Evolutionary conservation across 2,329 filamentous ascomycete genomes (phyloP).

Genomic region (Alternaria sp.): DNA sequence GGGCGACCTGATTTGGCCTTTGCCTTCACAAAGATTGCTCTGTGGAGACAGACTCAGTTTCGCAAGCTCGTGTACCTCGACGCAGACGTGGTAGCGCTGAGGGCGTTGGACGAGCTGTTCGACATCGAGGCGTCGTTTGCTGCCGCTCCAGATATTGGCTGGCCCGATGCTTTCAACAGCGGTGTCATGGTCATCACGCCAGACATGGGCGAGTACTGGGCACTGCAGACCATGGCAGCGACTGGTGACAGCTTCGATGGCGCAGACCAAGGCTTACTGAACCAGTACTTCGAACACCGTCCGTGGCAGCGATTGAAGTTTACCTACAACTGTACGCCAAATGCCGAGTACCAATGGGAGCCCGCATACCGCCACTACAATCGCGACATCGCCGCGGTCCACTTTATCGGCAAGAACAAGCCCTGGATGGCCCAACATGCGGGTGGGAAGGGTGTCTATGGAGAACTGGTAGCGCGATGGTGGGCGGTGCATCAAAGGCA

Average conservation of each 20-base stretch:
- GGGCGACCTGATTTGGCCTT: conserved; percentile 87
- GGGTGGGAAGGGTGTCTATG: conserved; percentile 69
- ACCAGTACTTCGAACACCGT: conserved; percentile 84
- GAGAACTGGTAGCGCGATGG: conserved; percentile 86
- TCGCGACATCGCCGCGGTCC: conserved; percentile 84
- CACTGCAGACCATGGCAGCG: conserved; percentile 81
- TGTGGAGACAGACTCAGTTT: conserved; percentile 92
- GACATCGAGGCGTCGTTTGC: conserved; percentile 66
- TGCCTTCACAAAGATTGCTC: conserved; percentile 93
- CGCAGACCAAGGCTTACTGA: conserved; percentile 92
- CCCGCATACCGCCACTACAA: conserved; percentile 94
- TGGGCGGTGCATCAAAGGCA: conserved; percentile 94
- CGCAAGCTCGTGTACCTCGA: conserved; percentile 94
- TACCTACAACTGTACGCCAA: conserved; percentile 96
- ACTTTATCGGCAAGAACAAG: conserved; percentile 93
- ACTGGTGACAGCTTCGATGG: conserved; percentile 94
- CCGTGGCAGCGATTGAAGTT: conserved; percentile 88
- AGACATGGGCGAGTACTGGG: conserved; percentile 85
- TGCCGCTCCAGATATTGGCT: conserved; percentile 91
- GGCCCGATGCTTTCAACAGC: conserved; percentile 98
- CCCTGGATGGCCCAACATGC: conserved; percentile 69
- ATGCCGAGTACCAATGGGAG: conserved; percentile 95
- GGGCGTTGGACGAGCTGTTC: conserved; percentile 93
- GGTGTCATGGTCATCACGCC: conserved; percentile 92
- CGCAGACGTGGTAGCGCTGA: conserved; percentile 87